A percentile compares a stretch with the other conserved stretches of the same genome.
phyloP scores from a whole-genome alignment of 805 yeast species.

The Scheffersomyces spartinae region DNA sequence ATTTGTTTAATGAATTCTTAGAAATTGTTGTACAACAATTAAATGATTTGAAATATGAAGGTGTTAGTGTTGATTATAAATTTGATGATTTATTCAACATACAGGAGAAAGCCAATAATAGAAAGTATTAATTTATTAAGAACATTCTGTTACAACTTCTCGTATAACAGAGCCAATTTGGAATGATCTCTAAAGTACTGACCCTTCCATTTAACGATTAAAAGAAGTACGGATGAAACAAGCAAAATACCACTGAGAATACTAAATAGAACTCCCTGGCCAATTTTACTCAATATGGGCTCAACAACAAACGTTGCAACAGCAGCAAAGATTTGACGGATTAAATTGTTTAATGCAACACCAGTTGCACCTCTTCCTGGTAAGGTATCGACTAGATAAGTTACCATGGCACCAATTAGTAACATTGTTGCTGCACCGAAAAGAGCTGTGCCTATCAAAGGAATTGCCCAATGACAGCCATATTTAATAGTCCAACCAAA shows the following conservation, averaged over 20 bases:
- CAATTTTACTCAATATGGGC: constrained; percentile 56
- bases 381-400: constrained; percentile 71
- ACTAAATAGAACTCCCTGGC: constrained; percentile 58
- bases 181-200: constrained; percentile 52
- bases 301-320: constrained; percentile 64
- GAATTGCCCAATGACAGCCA: constrained; percentile 63
- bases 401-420: constrained; percentile 68
- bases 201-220: constrained; percentile 43
- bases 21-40: constrained; percentile 21
- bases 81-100: constrained; percentile 21
- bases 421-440: constrained; percentile 81
- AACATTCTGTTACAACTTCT: constrained; percentile 23
- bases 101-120: not conserved
- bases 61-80: constrained; percentile 28
- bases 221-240: constrained; percentile 28
- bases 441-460: constrained; percentile 69
- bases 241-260: constrained; percentile 52
- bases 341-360: constrained; percentile 68
- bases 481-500: constrained; percentile 76
- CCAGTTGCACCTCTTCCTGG: constrained; percentile 90
- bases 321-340: constrained; percentile 66
- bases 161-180: constrained; percentile 48
- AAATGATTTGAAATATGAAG: constrained; percentile 22
- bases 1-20: constrained; percentile 18
- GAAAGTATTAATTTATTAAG: constrained; percentile 1